These are phyloP conservation scores for Trichoderma simmonsii DNA, from an alignment of 2,329 filamentous ascomycete genomes.

Conservation along the genomic window DNA sequence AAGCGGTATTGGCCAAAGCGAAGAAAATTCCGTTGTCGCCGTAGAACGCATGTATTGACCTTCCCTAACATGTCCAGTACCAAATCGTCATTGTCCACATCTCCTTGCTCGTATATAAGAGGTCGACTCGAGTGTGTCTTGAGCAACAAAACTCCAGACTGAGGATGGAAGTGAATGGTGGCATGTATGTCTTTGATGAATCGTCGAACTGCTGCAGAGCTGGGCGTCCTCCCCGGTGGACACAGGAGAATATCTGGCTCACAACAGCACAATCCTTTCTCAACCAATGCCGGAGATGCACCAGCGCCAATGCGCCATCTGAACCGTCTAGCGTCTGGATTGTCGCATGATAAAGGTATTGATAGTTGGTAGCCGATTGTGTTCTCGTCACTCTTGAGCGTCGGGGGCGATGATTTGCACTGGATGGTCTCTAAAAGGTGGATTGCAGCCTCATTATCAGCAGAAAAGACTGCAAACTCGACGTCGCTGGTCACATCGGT, in stretches of 20 bases:
- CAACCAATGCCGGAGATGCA: neutral
- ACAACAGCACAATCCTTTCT: neutral
- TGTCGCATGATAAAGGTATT: neutral
- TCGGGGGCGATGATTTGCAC: neutral
- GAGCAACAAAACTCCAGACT: neutral
- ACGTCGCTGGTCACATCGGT: neutral
- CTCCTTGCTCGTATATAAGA: constrained; percentile 7
- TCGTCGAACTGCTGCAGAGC: neutral
- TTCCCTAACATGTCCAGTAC: neutral
- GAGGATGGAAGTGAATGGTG: neutral
- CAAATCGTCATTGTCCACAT: neutral
- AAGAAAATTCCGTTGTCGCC: neutral
- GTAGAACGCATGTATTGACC: neutral
- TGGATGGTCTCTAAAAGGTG: neutral
- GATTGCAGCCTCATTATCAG: neutral
- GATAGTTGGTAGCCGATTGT: neutral
- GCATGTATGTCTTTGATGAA: constrained; percentile 9
- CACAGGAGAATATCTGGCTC: neutral
- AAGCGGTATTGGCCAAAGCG: neutral
- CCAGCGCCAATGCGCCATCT: constrained; percentile 2
- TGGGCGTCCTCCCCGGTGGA: neutral
- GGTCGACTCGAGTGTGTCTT: neutral
- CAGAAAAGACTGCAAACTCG: neutral
- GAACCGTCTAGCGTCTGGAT: neutral
- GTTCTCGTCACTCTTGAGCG: neutral